Conservation (phyloP, 257 asterid species). For the Ehretia macrophylla region DNA sequence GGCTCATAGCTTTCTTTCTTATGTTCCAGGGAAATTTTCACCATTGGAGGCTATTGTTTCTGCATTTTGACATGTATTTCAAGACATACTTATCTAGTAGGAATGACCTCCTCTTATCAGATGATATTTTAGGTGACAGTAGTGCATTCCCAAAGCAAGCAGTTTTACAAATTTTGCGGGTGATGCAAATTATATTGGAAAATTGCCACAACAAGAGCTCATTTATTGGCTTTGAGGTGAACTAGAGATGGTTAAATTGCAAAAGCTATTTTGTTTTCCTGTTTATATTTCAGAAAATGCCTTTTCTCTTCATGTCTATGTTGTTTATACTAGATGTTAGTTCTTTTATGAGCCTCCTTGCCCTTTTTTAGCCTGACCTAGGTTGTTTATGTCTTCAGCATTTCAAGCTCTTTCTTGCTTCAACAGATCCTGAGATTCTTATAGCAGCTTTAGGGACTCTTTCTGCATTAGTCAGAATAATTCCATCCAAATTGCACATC, state of each 20-base stretch:
- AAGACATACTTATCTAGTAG: constrained; percentile 73
- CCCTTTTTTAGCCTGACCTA: not conserved
- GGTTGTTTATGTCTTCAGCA: constrained; percentile 49
- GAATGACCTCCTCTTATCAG: constrained; percentile 76
- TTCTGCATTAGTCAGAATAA: constrained; percentile 71
- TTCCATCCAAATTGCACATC: constrained; percentile 81
- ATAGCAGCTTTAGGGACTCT: constrained; percentile 75
- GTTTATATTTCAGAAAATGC: too few species aligned
- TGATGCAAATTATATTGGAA: constrained; percentile 74
- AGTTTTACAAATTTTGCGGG: constrained; percentile 81
- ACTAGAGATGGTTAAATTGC: constrained; percentile 6
- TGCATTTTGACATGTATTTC: constrained; percentile 84
- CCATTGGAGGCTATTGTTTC: constrained; percentile 94
- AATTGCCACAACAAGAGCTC: constrained; percentile 82
- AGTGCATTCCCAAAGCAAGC: constrained; percentile 78
- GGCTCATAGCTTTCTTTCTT: constrained; percentile 23
- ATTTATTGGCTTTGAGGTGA: constrained; percentile 82
- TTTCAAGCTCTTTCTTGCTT: constrained; percentile 90
- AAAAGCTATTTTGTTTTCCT: not conserved
- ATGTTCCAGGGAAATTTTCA: constrained; percentile 82
- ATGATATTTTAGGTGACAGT: constrained; percentile 57
- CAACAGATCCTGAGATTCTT: constrained; percentile 87
- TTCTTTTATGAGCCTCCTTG: not conserved
- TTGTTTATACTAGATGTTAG: not conserved
- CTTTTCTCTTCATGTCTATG: too few species aligned